Evolutionary conservation across 371 early-diverging fungal genomes (phyloP).

Genomic region (Mucor racemosus): DNA sequence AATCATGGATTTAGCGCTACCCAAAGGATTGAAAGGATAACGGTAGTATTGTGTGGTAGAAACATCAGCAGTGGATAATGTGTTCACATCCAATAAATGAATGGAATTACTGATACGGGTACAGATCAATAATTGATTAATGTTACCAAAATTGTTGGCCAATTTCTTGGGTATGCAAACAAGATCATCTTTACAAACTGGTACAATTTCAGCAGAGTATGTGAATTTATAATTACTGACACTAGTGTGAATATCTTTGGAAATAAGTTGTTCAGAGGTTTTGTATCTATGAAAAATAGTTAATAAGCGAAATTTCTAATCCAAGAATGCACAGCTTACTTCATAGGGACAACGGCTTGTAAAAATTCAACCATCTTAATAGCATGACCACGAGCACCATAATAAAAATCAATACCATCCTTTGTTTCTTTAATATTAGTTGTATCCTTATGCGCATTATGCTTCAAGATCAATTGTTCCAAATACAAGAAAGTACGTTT

Average conservation of each 20-base stretch:
- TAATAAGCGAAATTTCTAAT: not conserved
- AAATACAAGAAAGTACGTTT: slow-evolving; percentile 98
- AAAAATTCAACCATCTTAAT: slow-evolving; percentile 97
- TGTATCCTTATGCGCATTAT: slow-evolving; percentile 95
- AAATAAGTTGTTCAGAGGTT: slow-evolving; percentile 95
- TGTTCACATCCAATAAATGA: slow-evolving; percentile 85
- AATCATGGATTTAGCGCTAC: slow-evolving; percentile 74
- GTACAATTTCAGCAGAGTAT: slow-evolving; percentile 90
- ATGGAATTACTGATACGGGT: slow-evolving; percentile 86
- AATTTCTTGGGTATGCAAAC: slow-evolving; percentile 87
- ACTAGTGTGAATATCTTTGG: slow-evolving; percentile 94
- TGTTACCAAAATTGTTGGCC: slow-evolving; percentile 85
- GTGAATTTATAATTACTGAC: slow-evolving; percentile 97
- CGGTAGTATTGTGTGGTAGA: slow-evolving; percentile 84
- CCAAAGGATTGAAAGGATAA: slow-evolving; percentile 76
- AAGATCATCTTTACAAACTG: slow-evolving; percentile 98
- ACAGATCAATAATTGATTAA: slow-evolving; percentile 84
- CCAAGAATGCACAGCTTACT: slow-evolving; percentile 34
- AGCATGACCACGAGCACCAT: slow-evolving; percentile 89
- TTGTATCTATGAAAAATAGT: slow-evolving; percentile 59
- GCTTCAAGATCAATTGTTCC: slow-evolving; percentile 98
- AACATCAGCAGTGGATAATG: slow-evolving; percentile 78
- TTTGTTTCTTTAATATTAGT: slow-evolving; percentile 97
- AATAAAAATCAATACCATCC: slow-evolving; percentile 99
- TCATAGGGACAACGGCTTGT: slow-evolving; percentile 82